These are phyloP conservation scores for Tetrapisispora iriomotensis DNA, from an alignment of 805 yeast species.

Conservation along the genomic window DNA sequence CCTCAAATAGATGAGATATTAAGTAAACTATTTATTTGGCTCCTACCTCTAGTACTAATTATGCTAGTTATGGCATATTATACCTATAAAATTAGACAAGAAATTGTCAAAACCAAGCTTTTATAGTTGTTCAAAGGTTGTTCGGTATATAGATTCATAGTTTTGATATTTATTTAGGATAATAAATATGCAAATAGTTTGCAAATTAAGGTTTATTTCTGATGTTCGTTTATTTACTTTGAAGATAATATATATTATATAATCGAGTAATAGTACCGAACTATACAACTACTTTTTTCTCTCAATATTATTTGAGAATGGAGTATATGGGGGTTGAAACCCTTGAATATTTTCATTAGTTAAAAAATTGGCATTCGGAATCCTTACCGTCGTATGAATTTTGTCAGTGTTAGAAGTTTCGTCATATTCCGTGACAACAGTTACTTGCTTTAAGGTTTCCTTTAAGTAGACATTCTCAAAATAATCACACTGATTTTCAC, in stretches of 20 bases:
- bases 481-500: slow-evolving; percentile 16
- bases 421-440: slow-evolving; percentile 28
- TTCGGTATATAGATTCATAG: not conserved
- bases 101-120: slow-evolving; percentile 27
- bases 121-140: too few species aligned
- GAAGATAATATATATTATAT: not conserved
- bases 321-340: slow-evolving; percentile 35
- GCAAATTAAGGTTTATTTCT: too few species aligned
- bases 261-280: not conserved
- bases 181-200: not conserved
- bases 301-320: not conserved
- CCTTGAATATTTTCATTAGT: slow-evolving; percentile 38
- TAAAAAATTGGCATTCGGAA: slow-evolving; percentile 40
- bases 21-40: slow-evolving; percentile 21
- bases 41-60: slow-evolving; percentile 23
- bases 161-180: not conserved
- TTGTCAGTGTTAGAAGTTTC: slow-evolving; percentile 35
- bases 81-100: slow-evolving; percentile 28
- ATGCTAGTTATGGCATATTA: slow-evolving; percentile 28
- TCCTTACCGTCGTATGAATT: slow-evolving; percentile 34
- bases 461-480: slow-evolving; percentile 24
- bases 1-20: slow-evolving; percentile 27
- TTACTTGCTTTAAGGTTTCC: slow-evolving; percentile 25
- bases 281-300: not conserved
- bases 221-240: too few species aligned